Conservation (phyloP, 441 rosid genomes). For the Flueggea neowawraea region DNA sequence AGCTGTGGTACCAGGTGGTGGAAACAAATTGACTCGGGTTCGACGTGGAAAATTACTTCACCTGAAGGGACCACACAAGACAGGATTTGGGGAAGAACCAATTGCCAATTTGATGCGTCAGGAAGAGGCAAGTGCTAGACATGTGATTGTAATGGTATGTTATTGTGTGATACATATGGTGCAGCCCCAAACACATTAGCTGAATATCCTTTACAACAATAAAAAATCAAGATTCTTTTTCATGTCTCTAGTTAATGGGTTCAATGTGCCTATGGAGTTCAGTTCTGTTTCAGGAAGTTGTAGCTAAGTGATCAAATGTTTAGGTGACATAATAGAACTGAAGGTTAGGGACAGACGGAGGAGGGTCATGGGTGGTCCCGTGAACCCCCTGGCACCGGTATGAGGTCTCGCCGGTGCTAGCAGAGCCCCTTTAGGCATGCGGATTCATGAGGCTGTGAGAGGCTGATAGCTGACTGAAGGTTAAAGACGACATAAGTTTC, state of each 20-base stretch:
- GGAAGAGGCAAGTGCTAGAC: conserved; percentile 34
- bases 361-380: too few species aligned
- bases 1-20: conserved; percentile 44
- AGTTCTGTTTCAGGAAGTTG: conserved; percentile 23
- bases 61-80: conserved; percentile 28
- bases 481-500: too few species aligned
- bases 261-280: conserved; percentile 50
- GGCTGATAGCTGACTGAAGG: too few species aligned
- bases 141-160: conserved; percentile 34
- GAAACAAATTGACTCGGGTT: conserved; percentile 22
- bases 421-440: too few species aligned
- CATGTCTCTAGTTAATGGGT: conserved; percentile 44
- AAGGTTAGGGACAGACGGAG: too few species aligned
- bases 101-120: conserved; percentile 24
- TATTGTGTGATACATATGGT: conserved; percentile 32
- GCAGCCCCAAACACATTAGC: conserved; percentile 41
- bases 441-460: too few species aligned
- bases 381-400: too few species aligned
- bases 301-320: conserved; percentile 28
- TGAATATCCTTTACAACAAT: conserved; percentile 39
- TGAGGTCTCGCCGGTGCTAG: too few species aligned
- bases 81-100: conserved; percentile 44
- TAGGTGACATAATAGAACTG: conserved; percentile 31
- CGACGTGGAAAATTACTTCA: conserved; percentile 26
- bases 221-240: conserved; percentile 31